Evolutionary conservation across 192 early-diverging fungal genomes (phyloP).

Genomic region (Backusella australiensis): DNA sequence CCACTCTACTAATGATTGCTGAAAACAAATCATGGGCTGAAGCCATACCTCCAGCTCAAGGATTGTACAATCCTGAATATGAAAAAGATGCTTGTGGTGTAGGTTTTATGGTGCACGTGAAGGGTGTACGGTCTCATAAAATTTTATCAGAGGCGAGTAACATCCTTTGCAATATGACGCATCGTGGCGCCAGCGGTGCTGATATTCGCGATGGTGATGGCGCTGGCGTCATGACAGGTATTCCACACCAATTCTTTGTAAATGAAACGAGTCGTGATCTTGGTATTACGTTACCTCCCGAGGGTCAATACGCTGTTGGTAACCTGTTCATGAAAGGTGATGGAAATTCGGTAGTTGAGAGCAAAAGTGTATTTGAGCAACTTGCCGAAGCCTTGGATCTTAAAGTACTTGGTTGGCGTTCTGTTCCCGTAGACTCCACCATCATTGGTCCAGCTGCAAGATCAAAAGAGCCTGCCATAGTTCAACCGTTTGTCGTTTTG

Average conservation of each 20-base stretch:
- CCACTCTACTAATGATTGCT: background rate
- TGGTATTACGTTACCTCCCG: conserved; percentile 65
- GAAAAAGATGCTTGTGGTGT: conserved; percentile 98
- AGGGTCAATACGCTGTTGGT: conserved; percentile 93
- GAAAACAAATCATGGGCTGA: conserved; percentile 73
- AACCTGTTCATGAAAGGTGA: conserved; percentile 91
- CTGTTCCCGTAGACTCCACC: conserved; percentile 78
- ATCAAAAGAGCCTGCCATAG: conserved; percentile 90
- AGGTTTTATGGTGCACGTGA: conserved; percentile 96
- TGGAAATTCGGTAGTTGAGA: conserved; percentile 60
- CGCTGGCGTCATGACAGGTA: conserved; percentile 94
- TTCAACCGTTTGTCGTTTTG: conserved; percentile 89
- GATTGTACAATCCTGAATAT: conserved; percentile 82
- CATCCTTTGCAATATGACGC: conserved; percentile 99
- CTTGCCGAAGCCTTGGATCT: conserved; percentile 77
- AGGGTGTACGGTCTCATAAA: conserved; percentile 78
- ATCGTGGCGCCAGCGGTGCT: conserved; percentile 94
- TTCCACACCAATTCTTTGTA: conserved; percentile 89
- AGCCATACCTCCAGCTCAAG: conserved; percentile 80
- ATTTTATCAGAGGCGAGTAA: conserved; percentile 87
- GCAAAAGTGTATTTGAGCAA: conserved; percentile 73
- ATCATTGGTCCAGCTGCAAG: conserved; percentile 89
- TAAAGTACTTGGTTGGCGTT: conserved; percentile 85
- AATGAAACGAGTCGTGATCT: conserved; percentile 58
- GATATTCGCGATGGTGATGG: conserved; percentile 97